These are phyloP conservation scores for Arthrinium puccinioides DNA, from an alignment of 2,329 filamentous ascomycete genomes.

Conservation along the genomic window DNA sequence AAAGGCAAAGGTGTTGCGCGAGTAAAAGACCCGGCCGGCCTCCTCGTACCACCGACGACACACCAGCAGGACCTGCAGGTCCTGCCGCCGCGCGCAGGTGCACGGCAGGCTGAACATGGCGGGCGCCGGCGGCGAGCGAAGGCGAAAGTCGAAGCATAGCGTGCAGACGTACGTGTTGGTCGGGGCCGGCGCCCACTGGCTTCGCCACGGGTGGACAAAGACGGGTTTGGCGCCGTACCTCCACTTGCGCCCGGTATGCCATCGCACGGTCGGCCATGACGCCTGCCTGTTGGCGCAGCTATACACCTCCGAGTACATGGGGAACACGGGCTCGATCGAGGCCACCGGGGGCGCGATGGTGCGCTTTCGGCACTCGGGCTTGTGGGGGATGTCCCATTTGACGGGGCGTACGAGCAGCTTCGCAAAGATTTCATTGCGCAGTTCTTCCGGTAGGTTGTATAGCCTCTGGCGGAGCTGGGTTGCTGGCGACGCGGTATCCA, in stretches of 20 bases:
- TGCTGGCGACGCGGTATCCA: no score
- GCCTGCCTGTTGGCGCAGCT: no score
- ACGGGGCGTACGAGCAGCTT: conserved; percentile 10
- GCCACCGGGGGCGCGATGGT: neutral
- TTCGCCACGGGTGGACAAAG: no score
- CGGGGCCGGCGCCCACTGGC: conserved; percentile 6
- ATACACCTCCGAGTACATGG: no score
- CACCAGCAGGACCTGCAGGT: conserved; percentile 7
- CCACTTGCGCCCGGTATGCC: no score
- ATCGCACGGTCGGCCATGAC: no score
- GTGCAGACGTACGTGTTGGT: conserved; percentile 8
- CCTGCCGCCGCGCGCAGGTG: conserved; percentile 8
- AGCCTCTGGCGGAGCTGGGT: neutral
- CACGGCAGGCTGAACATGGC: conserved; percentile 7
- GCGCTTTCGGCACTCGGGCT: neutral
- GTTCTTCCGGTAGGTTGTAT: neutral
- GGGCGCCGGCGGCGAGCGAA: neutral
- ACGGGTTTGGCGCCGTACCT: no score
- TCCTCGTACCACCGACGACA: conserved; percentile 12
- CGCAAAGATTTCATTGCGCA: conserved; percentile 10
- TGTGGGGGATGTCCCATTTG: conserved; percentile 9
- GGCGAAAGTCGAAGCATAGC: conserved; percentile 4
- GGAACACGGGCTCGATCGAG: neutral
- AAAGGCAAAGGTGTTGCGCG: conserved; percentile 10
- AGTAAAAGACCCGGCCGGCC: conserved; percentile 10